Conservation (phyloP, 2,329 filamentous ascomycete species). For the Aspergillus luchuensis region DNA sequence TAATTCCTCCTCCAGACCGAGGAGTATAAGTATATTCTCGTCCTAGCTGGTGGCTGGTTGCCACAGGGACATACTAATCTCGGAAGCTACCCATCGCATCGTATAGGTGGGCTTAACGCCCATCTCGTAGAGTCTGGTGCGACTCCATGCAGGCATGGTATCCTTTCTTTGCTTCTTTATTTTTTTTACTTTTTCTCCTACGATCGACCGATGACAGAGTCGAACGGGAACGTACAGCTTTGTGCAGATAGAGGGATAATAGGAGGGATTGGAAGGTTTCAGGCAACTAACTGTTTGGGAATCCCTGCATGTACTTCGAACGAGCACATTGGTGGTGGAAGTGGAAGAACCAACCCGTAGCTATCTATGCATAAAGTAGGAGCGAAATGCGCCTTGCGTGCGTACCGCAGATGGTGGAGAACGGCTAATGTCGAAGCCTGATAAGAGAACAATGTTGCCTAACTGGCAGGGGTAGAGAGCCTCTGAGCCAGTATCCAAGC, state of each 20-base stretch:
- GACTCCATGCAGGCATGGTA: not conserved
- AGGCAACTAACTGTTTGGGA: not conserved
- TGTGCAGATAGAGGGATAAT: not conserved
- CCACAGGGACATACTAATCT: not conserved
- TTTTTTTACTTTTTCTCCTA: not conserved
- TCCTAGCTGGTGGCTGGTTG: not conserved
- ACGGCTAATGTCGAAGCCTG: not conserved
- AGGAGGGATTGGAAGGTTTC: not conserved
- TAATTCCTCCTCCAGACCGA: too few relatives aligned
- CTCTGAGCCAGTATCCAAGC: not conserved
- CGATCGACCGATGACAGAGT: not conserved
- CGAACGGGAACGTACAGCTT: not conserved
- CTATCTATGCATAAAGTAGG: not conserved
- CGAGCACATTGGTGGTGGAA: not conserved
- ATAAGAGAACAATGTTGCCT: constrained; percentile 7
- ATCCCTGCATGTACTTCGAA: not conserved
- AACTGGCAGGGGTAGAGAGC: not conserved
- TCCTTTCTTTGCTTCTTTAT: too few relatives aligned
- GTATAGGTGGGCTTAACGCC: not conserved
- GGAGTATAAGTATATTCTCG: not conserved
- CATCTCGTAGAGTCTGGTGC: not conserved
- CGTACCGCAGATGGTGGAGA: not conserved
- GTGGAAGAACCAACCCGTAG: not conserved
- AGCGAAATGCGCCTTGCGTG: not conserved
- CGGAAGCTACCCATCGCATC: not conserved